Base-by-base conservation (phyloP, 495 filamentous ascomycete genomes). In the Hypoxylon intermedium region DNA sequence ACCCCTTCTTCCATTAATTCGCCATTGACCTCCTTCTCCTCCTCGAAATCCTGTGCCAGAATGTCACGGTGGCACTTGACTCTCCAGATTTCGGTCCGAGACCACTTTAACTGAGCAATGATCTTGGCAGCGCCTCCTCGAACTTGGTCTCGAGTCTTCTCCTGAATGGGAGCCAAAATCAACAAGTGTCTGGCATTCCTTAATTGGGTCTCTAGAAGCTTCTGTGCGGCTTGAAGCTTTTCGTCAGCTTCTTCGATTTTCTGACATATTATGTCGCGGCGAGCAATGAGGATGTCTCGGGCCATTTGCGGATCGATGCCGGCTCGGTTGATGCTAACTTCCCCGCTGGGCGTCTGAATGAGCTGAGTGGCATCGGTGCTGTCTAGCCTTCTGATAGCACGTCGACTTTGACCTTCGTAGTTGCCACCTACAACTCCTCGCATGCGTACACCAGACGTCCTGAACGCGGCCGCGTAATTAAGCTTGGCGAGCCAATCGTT, bases 401-500 rank as follows among this genome's bases (percentile, higher is more conserved):
- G 86, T 50, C 87, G 83, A 28, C 86, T 79, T 67, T 94, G 90
- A 1, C 89, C 91, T 63, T 98, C 93, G 67, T 93, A 92, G 54
- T 87, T 87, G 1, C 87, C 88, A 12, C 89, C 91, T 47, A 96
- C 85, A 45, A 96, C 87, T 5, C 91, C 92, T 56, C 92, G 83
- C 78, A 94, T 92, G 15, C 92, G 84, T 9, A 98, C 92, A n/a
- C 92, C 91, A 16, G 92, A 90, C 0, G 91, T 92, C 53, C 90
- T 83, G 75, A 97, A 98, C 1, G 94, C 90, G 6, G 94, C 90
- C 24, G 93, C 93, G 72, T 97, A 97, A 67, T 99, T 99, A 33
- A 99, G 81, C 64, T 97, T 96, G 4, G 89, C 90, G 19, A 99
- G 76, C 94, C 94, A 99, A 67, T 99, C 94, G 67, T 97, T 95